Conservation (phyloP, 441 rosid genomes). For the Pelargonium australe region DNA sequence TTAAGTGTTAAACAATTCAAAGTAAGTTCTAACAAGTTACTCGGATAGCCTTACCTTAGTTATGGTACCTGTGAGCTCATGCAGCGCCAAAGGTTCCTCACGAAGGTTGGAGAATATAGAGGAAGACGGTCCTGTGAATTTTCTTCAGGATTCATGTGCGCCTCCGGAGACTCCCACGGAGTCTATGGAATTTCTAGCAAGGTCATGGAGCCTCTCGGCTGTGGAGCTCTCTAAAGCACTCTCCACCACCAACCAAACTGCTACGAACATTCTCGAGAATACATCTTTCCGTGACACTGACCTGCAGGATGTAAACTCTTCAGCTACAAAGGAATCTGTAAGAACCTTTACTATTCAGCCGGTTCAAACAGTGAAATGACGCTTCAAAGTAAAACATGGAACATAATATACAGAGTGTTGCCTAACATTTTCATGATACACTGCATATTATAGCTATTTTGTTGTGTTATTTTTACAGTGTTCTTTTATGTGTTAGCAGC, state of each 20-base stretch:
- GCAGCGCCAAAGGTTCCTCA: conserved; percentile 34
- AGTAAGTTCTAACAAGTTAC: not conserved
- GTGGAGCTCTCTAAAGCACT: conserved; percentile 78
- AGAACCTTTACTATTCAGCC: conserved; percentile 13
- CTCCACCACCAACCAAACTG: conserved; percentile 24
- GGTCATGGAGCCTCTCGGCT: conserved; percentile 89
- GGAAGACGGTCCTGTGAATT: conserved; percentile 49
- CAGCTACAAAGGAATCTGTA: conserved; percentile 37
- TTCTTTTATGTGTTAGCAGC: conserved; percentile 18
- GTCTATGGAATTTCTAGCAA: conserved; percentile 90
- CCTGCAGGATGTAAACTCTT: conserved; percentile 31
- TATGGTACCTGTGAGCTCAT: conserved; percentile 47
- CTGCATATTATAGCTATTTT: not conserved
- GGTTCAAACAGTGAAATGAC: not conserved
- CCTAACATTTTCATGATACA: not conserved
- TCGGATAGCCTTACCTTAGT: conserved; percentile 4
- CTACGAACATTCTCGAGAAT: conserved; percentile 21
- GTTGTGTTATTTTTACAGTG: not conserved
- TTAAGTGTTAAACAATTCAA: conserved; percentile 2
- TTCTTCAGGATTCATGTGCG: conserved; percentile 30
- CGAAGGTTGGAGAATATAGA: conserved; percentile 71
- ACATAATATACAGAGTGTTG: too few relatives aligned
- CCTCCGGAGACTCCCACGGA: conserved; percentile 87
- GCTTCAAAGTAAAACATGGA: not conserved
- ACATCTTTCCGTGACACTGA: conserved; percentile 20